Evolutionary conservation across 345 rosid genomes (phyloP).

Genomic region (Crucihimalaya himalaica): DNA sequence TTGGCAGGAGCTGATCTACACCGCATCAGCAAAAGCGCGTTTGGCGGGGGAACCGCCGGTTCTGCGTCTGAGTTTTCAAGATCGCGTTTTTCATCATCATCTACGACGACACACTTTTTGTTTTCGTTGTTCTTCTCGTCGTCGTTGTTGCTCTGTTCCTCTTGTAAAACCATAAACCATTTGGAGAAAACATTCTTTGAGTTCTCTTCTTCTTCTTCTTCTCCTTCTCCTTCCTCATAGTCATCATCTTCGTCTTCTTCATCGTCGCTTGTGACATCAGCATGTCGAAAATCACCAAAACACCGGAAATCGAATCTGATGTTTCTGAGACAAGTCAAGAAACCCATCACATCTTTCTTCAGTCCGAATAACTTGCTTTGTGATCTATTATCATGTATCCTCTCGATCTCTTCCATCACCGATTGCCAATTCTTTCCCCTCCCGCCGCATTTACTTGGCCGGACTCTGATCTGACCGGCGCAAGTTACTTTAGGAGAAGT

Average conservation of each 20-base stretch:
- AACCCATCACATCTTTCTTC: conserved; percentile 74
- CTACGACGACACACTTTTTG: not conserved
- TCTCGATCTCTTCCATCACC: conserved; percentile 77
- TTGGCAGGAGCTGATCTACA: conserved; percentile 88
- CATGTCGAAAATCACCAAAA: conserved; percentile 60
- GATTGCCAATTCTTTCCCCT: conserved; percentile 72
- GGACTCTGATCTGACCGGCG: conserved; percentile 91
- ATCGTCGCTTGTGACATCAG: conserved; percentile 51
- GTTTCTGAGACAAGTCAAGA: conserved; percentile 65
- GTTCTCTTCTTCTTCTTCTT: conserved; percentile 35
- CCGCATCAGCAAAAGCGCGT: conserved; percentile 77
- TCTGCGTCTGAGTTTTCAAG: conserved; percentile 17
- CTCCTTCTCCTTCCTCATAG: conserved; percentile 37
- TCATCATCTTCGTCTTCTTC: conserved; percentile 45
- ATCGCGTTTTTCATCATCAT: conserved; percentile 19
- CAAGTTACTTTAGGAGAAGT: conserved; percentile 92
- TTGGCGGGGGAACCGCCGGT: conserved; percentile 69
- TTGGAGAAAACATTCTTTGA: conserved; percentile 67
- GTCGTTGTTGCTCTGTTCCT: conserved; percentile 40
- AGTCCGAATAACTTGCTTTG: conserved; percentile 61
- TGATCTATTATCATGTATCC: conserved; percentile 48
- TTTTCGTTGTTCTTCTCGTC: conserved; percentile 38
- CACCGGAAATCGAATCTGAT: conserved; percentile 65
- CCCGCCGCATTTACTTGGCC: conserved; percentile 49
- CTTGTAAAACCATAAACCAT: conserved; percentile 83